Conservation (phyloP, 2,329 filamentous ascomycete species). For the Sporothrix globosa region DNA sequence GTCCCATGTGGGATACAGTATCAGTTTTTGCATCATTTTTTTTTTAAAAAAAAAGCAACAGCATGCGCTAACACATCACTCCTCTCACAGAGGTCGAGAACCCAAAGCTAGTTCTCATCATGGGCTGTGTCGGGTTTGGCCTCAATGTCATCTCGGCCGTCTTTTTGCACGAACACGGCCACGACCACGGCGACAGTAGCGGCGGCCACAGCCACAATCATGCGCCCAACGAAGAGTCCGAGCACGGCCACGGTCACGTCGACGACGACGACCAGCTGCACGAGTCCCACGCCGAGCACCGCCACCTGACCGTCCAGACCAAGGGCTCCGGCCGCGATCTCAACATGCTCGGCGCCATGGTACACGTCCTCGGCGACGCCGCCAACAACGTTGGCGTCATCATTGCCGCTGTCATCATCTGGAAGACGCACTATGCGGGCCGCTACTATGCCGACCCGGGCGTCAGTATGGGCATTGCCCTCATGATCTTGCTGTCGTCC, state of each 20-base stretch:
- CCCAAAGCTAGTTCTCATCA: slow-evolving; percentile 67
- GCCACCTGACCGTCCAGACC: slow-evolving; percentile 46
- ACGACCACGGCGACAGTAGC: slow-evolving; percentile 39
- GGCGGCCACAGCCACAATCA: slow-evolving; percentile 37
- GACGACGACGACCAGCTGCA: slow-evolving; percentile 30
- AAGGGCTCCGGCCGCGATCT: slow-evolving; percentile 58
- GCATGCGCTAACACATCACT: neutral
- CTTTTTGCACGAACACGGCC: slow-evolving; percentile 58
- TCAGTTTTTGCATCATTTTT: no score
- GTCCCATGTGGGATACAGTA: slow-evolving; percentile 30
- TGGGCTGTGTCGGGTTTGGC: slow-evolving; percentile 67
- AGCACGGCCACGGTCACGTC: slow-evolving; percentile 38
- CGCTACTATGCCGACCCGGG: slow-evolving; percentile 74
- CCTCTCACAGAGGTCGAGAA: slow-evolving; percentile 56
- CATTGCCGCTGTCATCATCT: slow-evolving; percentile 68
- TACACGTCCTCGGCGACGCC: slow-evolving; percentile 73
- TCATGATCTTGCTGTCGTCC: slow-evolving; percentile 71
- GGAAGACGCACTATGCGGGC: slow-evolving; percentile 60
- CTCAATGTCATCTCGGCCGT: slow-evolving; percentile 69
- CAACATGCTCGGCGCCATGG: slow-evolving; percentile 70
- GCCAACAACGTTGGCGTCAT: slow-evolving; percentile 79
- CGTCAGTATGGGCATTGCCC: slow-evolving; percentile 67
- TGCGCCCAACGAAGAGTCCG: slow-evolving; percentile 20
- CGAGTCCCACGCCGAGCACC: slow-evolving; percentile 54
- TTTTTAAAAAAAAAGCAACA: no score